These are phyloP conservation scores for Mucor indicus DNA, from an alignment of 371 early-diverging fungal species.

Conservation along the genomic window DNA sequence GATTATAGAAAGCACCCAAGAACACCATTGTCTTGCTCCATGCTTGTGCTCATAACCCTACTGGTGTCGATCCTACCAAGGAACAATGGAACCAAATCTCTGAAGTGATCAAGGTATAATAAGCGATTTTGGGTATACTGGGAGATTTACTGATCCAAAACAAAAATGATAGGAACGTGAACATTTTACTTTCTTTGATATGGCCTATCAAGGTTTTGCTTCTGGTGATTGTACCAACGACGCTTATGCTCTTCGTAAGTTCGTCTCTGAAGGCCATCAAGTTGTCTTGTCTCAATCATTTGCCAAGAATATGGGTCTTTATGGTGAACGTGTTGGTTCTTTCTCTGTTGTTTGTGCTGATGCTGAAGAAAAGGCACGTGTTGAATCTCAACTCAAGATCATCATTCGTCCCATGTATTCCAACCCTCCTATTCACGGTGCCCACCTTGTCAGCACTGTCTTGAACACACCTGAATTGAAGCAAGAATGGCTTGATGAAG, in stretches of 20 bases:
- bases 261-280: constrained; percentile 77
- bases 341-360: constrained; percentile 84
- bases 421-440: constrained; percentile 95
- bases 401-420: constrained; percentile 97
- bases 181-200: constrained; percentile 95
- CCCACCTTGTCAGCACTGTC: constrained; percentile 90
- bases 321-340: constrained; percentile 98
- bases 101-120: constrained; percentile 64
- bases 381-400: constrained; percentile 94
- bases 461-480: constrained; percentile 76
- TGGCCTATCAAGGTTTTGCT: constrained; percentile 99
- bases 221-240: constrained; percentile 90
- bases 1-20: constrained; percentile 70
- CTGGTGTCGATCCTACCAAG: constrained; percentile 95
- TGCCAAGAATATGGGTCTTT: constrained; percentile 99
- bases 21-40: constrained; percentile 93
- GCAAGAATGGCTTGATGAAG: constrained; percentile 88
- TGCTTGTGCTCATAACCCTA: constrained; percentile 99
- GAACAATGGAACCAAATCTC: constrained; percentile 93
- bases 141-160: too few relatives aligned
- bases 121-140: not conserved
- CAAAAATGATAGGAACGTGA: constrained; percentile 52
- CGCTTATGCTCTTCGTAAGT: constrained; percentile 94
- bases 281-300: constrained; percentile 93
- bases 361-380: constrained; percentile 78